A percentile compares a stretch with the other conserved stretches of the same genome.
Evolutionary conservation across 805 yeast species (phyloP).

Genomic region (Grigorovia jiainica): DNA sequence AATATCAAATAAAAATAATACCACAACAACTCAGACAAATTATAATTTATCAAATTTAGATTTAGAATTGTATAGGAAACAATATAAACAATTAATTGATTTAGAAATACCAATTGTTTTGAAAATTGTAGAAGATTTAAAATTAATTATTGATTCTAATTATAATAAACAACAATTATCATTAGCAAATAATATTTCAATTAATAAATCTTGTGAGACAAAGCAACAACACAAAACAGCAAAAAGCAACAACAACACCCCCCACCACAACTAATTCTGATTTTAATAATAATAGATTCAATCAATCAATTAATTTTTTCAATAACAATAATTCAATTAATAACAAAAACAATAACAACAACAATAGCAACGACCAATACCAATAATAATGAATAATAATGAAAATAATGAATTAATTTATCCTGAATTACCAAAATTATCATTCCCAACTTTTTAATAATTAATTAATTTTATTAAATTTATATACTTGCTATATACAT

Average conservation of each 20-base stretch:
- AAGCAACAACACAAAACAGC: too few relatives aligned
- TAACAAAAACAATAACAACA: not conserved
- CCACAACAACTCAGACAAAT: too few relatives aligned
- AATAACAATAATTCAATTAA: conserved; percentile 1
- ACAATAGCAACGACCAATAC: not conserved
- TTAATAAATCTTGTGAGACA: too few relatives aligned
- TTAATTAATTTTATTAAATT: too few relatives aligned
- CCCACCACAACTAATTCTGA: too few relatives aligned
- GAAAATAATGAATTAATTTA: conserved; percentile 6
- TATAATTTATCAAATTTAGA: not conserved
- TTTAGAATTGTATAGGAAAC: conserved; percentile 13
- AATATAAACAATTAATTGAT: conserved; percentile 20
- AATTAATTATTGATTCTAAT: conserved; percentile 14
- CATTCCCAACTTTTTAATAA: conserved; percentile 12
- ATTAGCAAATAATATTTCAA: conserved; percentile 24
- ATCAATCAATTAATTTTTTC: conserved; percentile 16
- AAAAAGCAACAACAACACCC: too few relatives aligned
- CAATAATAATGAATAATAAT: not conserved
- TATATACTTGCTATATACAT: not conserved
- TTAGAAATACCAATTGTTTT: conserved; percentile 28
- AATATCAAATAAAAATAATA: too few relatives aligned
- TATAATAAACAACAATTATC: conserved; percentile 17
- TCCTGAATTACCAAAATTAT: conserved; percentile 24
- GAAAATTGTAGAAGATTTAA: conserved; percentile 22
- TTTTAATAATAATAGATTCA: conserved; percentile 22